Evolutionary conservation across 495 filamentous ascomycete species (phyloP).

Genomic region (Rhypophila decipiens): DNA sequence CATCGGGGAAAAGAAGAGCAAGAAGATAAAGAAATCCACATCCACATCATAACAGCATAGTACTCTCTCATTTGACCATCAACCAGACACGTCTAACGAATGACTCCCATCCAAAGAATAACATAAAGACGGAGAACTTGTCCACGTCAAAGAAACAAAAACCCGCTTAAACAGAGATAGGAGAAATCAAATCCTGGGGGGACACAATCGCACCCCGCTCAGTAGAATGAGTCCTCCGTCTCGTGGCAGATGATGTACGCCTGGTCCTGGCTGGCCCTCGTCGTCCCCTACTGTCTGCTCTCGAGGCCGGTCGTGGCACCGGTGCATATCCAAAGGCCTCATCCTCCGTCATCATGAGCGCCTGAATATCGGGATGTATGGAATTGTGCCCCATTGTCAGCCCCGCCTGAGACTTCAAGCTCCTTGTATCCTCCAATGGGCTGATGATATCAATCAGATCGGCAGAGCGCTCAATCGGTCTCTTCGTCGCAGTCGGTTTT

Average conservation of each 20-base stretch:
- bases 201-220: neutral
- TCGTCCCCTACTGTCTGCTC: constrained; percentile 6
- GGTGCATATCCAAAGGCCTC: constrained; percentile 2
- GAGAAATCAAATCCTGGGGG: constrained; percentile 2
- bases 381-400: neutral
- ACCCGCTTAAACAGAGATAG: constrained; percentile 5
- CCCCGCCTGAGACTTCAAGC: neutral
- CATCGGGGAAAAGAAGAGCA: no score
- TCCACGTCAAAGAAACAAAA: no score
- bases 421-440: neutral
- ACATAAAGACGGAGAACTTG: no score
- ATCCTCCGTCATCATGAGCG: constrained; percentile 5
- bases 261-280: neutral
- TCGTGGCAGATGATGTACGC: neutral
- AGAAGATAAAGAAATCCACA: no score
- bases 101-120: no score
- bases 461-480: neutral
- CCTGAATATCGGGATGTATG: constrained; percentile 3
- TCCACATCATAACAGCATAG: no score
- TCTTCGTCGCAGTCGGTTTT: neutral
- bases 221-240: neutral
- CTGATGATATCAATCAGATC: neutral
- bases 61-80: no score
- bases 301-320: constrained; percentile 1
- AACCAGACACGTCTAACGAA: no score